phyloP scores from a whole-genome alignment of 257 asterid species.

The Nicotiana obtusifolia region DNA sequence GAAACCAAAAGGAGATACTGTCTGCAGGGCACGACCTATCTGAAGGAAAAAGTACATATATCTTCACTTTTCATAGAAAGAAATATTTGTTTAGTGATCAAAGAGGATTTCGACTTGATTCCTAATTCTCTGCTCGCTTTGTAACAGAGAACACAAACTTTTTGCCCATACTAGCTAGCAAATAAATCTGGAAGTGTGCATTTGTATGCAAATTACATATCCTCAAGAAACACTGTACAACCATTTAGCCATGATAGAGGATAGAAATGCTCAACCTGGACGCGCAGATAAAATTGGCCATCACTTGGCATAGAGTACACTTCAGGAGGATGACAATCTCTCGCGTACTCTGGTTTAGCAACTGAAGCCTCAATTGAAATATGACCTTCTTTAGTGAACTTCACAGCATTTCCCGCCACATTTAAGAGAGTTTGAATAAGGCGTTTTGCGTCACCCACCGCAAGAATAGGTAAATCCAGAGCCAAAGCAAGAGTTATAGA shows the following conservation, averaged over 20 bases:
- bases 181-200: not conserved
- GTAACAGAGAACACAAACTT: not conserved
- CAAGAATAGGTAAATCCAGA: slow-evolving; percentile 48
- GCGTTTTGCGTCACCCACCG: slow-evolving; percentile 58
- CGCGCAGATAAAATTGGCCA: slow-evolving; percentile 51
- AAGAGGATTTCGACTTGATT: not conserved
- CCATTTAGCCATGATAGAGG: not conserved
- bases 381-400: slow-evolving; percentile 63
- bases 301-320: slow-evolving; percentile 30
- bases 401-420: slow-evolving; percentile 57
- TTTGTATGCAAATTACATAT: not conserved
- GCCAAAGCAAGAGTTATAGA: slow-evolving; percentile 40
- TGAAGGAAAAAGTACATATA: not conserved
- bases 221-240: not conserved
- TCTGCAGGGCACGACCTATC: not conserved
- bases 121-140: not conserved
- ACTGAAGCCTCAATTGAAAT: slow-evolving; percentile 48
- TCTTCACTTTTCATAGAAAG: not conserved
- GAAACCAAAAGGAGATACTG: not conserved
- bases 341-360: slow-evolving; percentile 45
- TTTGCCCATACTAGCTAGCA: not conserved
- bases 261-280: slow-evolving; percentile 38
- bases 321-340: slow-evolving; percentile 45
- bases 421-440: slow-evolving; percentile 56
- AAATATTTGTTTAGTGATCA: not conserved